Conservation (phyloP, 306 rosid species). For the Arachis hypogaea region DNA sequence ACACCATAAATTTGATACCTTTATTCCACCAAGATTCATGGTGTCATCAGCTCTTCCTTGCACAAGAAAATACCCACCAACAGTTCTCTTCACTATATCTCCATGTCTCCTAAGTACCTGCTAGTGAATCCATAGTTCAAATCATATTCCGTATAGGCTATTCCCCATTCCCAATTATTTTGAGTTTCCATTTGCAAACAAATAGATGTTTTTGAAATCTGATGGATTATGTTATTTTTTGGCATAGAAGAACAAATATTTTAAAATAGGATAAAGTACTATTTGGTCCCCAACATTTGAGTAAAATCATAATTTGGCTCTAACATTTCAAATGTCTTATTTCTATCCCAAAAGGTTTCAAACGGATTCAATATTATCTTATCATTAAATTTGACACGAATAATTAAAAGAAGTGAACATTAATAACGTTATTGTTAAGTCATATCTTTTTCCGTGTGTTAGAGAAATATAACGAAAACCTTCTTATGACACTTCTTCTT, state of each 20-base stretch:
- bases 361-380: too few relatives aligned
- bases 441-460: too few relatives aligned
- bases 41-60: conserved; percentile 97
- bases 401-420: too few relatives aligned
- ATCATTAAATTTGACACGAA: too few relatives aligned
- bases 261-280: too few relatives aligned
- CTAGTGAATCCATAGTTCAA: conserved; percentile 19
- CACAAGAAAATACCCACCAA: conserved; percentile 66
- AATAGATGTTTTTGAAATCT: background rate
- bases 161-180: background rate
- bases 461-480: too few relatives aligned
- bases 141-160: background rate
- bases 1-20: conserved; percentile 50
- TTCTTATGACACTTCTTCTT: too few relatives aligned
- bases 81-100: conserved; percentile 72
- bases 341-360: too few relatives aligned
- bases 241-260: background rate
- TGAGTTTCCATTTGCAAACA: background rate
- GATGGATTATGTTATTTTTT: background rate
- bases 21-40: conserved; percentile 94
- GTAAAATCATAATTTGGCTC: too few relatives aligned
- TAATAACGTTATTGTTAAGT: too few relatives aligned
- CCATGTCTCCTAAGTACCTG: conserved; percentile 89
- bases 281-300: too few relatives aligned
- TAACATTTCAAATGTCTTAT: too few relatives aligned